A percentile compares a stretch with the other conserved stretches of the same genome.
phyloP scores from a whole-genome alignment of 2,329 filamentous ascomycete genomes.

The Camptophora hylomeconis region DNA sequence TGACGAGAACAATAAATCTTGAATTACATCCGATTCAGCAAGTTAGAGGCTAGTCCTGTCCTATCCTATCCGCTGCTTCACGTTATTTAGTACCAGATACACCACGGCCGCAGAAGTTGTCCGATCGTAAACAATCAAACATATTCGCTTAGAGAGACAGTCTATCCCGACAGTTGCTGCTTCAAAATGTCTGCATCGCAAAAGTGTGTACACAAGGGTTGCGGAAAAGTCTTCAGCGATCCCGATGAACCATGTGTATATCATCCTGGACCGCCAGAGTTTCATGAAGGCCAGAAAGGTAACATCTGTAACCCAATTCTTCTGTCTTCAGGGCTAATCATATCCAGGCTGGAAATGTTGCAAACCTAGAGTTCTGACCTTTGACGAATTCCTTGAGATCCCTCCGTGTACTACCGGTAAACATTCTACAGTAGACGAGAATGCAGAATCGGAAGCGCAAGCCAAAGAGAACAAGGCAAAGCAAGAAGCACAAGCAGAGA shows the following conservation, averaged over 20 bases:
- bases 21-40: no score
- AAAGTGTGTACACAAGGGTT: conserved; percentile 95
- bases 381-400: conserved; percentile 94
- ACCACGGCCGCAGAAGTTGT: no score
- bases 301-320: conserved; percentile 18
- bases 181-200: no score
- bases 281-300: conserved; percentile 99
- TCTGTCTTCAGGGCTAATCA: not conserved
- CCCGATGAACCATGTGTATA: conserved; percentile 74
- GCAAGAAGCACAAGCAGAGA: conserved; percentile 10
- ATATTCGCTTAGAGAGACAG: no score
- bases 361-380: conserved; percentile 90
- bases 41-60: no score
- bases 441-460: conserved; percentile 36
- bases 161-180: no score
- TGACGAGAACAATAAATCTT: no score
- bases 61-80: no score
- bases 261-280: conserved; percentile 85
- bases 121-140: no score
- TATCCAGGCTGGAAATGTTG: conserved; percentile 90
- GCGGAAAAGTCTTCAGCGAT: conserved; percentile 76
- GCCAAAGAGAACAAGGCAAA: conserved; percentile 20
- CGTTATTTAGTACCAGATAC: no score
- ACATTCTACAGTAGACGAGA: conserved; percentile 77
- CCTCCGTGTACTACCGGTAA: conserved; percentile 84